Evolutionary conservation across 2,329 filamentous ascomycete species (phyloP).

Genomic region (Westerdykella sp.): DNA sequence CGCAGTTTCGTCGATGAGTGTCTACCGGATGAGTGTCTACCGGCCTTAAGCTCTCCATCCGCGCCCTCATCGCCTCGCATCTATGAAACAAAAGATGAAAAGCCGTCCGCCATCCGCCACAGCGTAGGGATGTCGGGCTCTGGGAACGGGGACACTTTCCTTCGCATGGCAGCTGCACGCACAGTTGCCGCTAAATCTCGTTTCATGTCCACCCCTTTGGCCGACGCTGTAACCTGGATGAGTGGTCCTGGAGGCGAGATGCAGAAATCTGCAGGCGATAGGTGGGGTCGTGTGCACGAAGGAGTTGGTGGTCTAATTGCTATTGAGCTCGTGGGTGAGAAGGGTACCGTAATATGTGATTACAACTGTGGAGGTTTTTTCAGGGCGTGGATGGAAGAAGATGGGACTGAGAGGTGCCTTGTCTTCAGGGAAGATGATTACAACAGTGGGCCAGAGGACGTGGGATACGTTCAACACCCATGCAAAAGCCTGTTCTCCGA

Average conservation of each 20-base stretch:
- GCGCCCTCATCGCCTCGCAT: not conserved
- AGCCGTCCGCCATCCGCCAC: constrained; percentile 18
- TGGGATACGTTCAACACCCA: not conserved
- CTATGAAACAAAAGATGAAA: not conserved
- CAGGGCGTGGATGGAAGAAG: constrained; percentile 65
- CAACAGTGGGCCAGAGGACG: constrained; percentile 17
- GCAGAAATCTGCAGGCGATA: constrained; percentile 63
- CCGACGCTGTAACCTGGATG: constrained; percentile 57
- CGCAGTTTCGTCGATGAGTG: constrained; percentile 54
- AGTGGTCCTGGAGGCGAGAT: constrained; percentile 67
- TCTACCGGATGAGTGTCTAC: constrained; percentile 58
- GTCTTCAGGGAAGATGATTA: constrained; percentile 49
- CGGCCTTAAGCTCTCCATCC: constrained; percentile 39
- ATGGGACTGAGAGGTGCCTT: constrained; percentile 52
- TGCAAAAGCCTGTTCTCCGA: not conserved
- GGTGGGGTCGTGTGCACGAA: constrained; percentile 69
- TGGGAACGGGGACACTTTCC: constrained; percentile 83
- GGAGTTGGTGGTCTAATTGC: constrained; percentile 84
- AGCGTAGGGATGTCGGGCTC: constrained; percentile 65
- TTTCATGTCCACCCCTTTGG: constrained; percentile 51
- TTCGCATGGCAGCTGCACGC: constrained; percentile 63
- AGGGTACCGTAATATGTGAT: constrained; percentile 61
- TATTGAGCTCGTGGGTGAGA: constrained; percentile 55
- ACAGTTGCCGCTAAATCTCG: constrained; percentile 68
- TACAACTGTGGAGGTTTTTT: constrained; percentile 89